Percentiles rank a stretch among this genome's conserved stretches.
phyloP scores from a whole-genome alignment of 1,284 basidiomycete species.

The Mycosarcoma maydis region DNA sequence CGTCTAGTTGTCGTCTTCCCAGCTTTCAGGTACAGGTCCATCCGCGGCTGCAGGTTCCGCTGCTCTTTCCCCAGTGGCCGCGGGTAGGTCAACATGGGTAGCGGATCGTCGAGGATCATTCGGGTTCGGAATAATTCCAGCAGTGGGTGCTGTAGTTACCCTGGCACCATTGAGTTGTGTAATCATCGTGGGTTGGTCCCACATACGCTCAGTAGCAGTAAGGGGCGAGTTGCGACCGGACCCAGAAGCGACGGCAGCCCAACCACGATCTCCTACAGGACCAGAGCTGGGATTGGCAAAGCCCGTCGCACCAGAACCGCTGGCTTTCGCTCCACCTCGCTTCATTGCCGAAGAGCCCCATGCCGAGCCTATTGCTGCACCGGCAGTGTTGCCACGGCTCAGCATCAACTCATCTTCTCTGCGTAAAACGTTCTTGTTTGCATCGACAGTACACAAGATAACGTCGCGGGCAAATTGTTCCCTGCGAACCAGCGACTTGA shows the following conservation, averaged over 20 bases:
- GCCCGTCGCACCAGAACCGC: conserved; percentile 7
- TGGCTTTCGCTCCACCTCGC: conserved; percentile 13
- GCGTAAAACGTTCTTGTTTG: conserved; percentile 25
- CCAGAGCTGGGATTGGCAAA: conserved; percentile 15
- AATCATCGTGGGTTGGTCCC: conserved; percentile 32
- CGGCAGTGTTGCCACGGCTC: conserved; percentile 6
- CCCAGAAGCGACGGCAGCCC: conserved; percentile 44
- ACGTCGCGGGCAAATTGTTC: conserved; percentile 44
- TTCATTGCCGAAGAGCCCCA: conserved; percentile 33
- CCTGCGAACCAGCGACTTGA: conserved; percentile 33
- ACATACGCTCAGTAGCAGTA: conserved; percentile 12
- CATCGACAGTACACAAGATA: conserved; percentile 39
- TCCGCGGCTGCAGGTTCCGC: not conserved
- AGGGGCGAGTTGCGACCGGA: conserved; percentile 44
- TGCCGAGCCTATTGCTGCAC: conserved; percentile 10
- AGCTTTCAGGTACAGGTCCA: conserved; percentile 34
- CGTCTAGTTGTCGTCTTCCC: conserved; percentile 32
- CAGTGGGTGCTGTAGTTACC: conserved; percentile 16
- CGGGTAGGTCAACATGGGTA: not conserved
- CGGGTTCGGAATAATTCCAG: conserved; percentile 38
- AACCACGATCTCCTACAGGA: conserved; percentile 29
- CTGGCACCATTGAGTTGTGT: conserved; percentile 11
- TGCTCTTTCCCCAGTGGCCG: not conserved
- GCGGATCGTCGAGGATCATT: conserved; percentile 26
- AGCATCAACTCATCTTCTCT: conserved; percentile 41